Conservation (phyloP, 176 grass and related monocot species). For the Coix lacrymajobi region DNA sequence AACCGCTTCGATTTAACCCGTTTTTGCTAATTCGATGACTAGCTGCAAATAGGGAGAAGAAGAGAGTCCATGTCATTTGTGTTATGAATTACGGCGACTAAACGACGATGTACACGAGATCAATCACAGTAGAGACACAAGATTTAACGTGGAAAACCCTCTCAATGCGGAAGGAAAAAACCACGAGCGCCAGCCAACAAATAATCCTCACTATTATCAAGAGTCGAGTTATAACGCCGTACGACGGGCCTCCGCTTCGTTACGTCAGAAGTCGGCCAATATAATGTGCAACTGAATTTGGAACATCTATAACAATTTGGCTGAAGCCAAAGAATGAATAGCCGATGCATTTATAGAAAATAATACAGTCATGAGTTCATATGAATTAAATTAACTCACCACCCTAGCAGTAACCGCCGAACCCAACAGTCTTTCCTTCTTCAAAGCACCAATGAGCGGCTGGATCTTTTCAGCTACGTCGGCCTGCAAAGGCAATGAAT, state of each 20-base stretch:
- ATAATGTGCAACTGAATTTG: no score
- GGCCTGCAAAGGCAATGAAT: neutral
- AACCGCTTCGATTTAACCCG: constrained; percentile 36
- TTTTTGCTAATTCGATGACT: constrained; percentile 59
- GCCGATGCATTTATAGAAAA: neutral
- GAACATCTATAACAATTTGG: no score
- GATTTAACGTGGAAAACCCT: no score
- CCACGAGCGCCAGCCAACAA: no score
- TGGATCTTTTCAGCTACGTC: constrained; percentile 38
- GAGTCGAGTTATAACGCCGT: no score
- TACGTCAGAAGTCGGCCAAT: no score
- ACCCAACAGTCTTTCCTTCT: constrained; percentile 35
- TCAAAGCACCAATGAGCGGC: constrained; percentile 49
- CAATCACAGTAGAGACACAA: no score
- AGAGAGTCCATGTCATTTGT: neutral
- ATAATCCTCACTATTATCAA: no score
- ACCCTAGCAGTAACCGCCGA: constrained; percentile 73
- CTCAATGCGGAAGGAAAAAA: no score
- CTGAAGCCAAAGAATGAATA: neutral
- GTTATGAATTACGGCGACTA: no score
- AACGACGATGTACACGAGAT: no score
- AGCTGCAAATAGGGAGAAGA: neutral
- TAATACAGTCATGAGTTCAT: neutral
- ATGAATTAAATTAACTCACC: constrained; percentile 29
- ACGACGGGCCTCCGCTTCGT: no score